Evolutionary conservation across 2,329 filamentous ascomycete species (phyloP), one percentile per base, ranked within the genome.

Genomic region (Fusarium penzigii): DNA sequence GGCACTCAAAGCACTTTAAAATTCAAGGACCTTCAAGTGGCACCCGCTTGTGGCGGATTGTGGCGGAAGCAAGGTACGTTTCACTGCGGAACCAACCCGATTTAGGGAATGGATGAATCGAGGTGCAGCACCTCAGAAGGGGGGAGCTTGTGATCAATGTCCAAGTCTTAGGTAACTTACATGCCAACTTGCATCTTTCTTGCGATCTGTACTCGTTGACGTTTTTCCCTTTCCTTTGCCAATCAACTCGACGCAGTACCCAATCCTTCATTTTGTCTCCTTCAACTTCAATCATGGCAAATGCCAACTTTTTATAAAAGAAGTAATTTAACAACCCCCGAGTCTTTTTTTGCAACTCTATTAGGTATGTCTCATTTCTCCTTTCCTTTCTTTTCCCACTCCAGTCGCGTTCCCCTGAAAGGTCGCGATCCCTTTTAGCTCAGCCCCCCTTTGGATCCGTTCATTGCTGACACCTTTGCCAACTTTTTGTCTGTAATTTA

Each of bases 171-270:
- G 41, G 59, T 58, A 25, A 25, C 20, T 25, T 25, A 63, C 60
- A 58, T 63, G 64, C 63, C 65, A 68, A 63, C 57, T 67, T 66
- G 64, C 60, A 63, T 25, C 20, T 25, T 25, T 25, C 42, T 59
- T 59, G 53, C 59, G 57, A 65, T 63, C 59, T 55, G 54, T 63
- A 61, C 57, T 62, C 54, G 56, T 55, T 49, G 52, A 58, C 57
- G 51, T 61, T 58, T 63, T 46, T 52, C 55, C 13, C 32, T 36
- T 12, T 12, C 5, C n/a, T n/a, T 61, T 54, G 51, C 55, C 55
- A 57, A 55, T 57, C 55, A 49, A 32, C 60, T 48, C 36, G 20
- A 25, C 20, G 7, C 20, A 25, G 7, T 7, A 25, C 20, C 20
- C 20, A 25, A 25, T 25, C 20, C 20, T 16, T 16, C 46, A 44